Evolutionary conservation across 352 stramenopile genomes (phyloP), one percentile per base, ranked within the genome.

Genomic region (Phytophthora citrophthora): DNA sequence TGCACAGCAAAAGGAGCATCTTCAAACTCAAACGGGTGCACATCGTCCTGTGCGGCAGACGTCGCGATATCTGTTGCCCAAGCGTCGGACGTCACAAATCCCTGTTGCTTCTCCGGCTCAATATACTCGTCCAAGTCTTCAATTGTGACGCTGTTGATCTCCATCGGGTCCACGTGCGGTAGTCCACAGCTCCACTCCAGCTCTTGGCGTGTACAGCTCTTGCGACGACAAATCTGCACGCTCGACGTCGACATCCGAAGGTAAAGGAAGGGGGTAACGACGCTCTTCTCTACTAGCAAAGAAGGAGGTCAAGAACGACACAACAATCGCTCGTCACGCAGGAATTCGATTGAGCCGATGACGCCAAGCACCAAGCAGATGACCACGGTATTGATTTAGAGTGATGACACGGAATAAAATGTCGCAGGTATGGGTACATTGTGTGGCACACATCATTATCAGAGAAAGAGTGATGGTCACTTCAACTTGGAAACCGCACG

Each of bases 1-100:
- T 86, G 56, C 3, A 74, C 44, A 12, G 57, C 66, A 44, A 78
- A 80, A 27, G 77, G 74, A 29, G 68, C 61, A 23, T 83, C 65
- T 10, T 72, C 48, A 23, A 66, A 71, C n/a, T 67, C 36, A n/a
- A 64, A 70, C 16, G 45, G 49, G 18, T 68, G 44, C 49, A 31
- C 59, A 11, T 66, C 23, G 44, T 34, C 41, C 11, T 51, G 45
- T 15, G 60, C 44, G 16, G 64, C 48, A 34, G 56, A 48, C 39
- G 64, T 60, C 7, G 53, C 51, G 38, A 54, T 64, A n/a, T 68
- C 46, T 2, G 45, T 38, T 16, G 24, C 51, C 41, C 60, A 76
- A 0, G 20, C 50, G 39, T 72, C 54, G 39, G 54, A 50, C 45
- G 59, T 66, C 4, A 68, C 64, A 43, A 63, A 18, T 20, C 46